Base-by-base conservation (phyloP, 2,329 filamentous ascomycete genomes). In the Amesomyces nigricolor region DNA sequence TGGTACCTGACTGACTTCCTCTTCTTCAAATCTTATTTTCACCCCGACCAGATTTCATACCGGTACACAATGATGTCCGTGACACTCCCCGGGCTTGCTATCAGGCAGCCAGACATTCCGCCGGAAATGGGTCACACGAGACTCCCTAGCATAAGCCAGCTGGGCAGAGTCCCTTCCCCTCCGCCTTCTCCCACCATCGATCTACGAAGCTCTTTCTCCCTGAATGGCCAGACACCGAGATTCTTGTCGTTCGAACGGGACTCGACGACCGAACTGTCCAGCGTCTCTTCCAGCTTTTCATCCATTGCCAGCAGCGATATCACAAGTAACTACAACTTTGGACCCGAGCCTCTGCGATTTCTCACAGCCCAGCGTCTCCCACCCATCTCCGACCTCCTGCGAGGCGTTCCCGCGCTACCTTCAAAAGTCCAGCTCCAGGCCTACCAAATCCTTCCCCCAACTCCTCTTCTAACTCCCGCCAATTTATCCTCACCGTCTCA, bases 381-480 rank as follows among this genome's bases (percentile, higher is more conserved):
- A 5, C 52, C 60, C 8, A 62, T 62, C 16, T 54, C 49, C 4
- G 46, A 51, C 17, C 49, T 62, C 9, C 10, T 62, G 9, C 48
- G 30, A 11, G 54, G 50, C 13, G 19, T 61, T 9, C 56, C 47
- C 4, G 46, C 47, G 16, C 58, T 47, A 22, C 38, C 22, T 16
- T 11, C 16, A 29, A 35, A 35, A 5, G 14, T 30, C 9, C 32
- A 39, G 39, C 29, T n/a, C 6, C 42, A 6, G 13, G 5, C n/a
- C 9, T 45, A 19, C 44, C 32, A 43, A 10, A 43, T n/a, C 19
- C 19, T 30, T n/a, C 37, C 40, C 17, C 38, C 38, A 17, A 47
- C 49, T 11, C 46, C 52, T 10, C 42, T 57, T 19, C 37, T 47
- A n/a, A 30, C 58, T 5, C 54, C 57, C 4, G 47, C 47, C 10